Percentiles rank a stretch among this genome's conserved stretches.
These are phyloP conservation scores for Zymoseptoria ardabiliae DNA, from an alignment of 2,329 filamentous ascomycete species.

Conservation along the genomic window DNA sequence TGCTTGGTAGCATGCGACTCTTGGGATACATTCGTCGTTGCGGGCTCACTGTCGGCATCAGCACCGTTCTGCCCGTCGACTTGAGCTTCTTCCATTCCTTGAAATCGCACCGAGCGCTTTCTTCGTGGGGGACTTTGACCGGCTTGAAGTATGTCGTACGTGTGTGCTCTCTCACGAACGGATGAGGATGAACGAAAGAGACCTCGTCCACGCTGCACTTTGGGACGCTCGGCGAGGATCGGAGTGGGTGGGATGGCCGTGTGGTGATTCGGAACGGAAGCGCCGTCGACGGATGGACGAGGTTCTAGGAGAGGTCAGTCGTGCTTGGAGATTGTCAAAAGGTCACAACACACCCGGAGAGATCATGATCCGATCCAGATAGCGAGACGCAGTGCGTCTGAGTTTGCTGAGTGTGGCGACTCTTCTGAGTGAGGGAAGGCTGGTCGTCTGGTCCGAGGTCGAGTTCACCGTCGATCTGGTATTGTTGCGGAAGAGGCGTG, in stretches of 20 bases:
- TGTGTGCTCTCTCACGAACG: neutral
- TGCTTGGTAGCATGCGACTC: slow-evolving; percentile 5
- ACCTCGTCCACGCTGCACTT: neutral
- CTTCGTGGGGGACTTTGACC: slow-evolving; percentile 10
- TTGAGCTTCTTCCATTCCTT: slow-evolving; percentile 3
- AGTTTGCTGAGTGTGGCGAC: slow-evolving; percentile 2
- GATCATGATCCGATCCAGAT: slow-evolving; percentile 5
- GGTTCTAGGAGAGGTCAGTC: neutral
- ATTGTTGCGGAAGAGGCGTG: slow-evolving; percentile 11
- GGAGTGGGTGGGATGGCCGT: slow-evolving; percentile 15
- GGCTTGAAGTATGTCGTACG: neutral
- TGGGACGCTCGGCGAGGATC: slow-evolving; percentile 5
- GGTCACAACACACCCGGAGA: slow-evolving; percentile 4
- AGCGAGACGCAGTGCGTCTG: slow-evolving; percentile 12
- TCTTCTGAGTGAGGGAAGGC: neutral
- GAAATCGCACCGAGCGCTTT: slow-evolving; percentile 23
- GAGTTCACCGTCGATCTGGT: neutral
- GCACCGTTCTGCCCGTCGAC: neutral
- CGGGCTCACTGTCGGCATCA: neutral
- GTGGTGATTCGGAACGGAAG: slow-evolving; percentile 16
- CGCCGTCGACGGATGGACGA: slow-evolving; percentile 13
- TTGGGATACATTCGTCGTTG: neutral
- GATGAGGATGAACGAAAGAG: slow-evolving; percentile 9
- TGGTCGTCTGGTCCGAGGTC: neutral
- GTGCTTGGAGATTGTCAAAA: neutral